Conservation (phyloP, 225 moss, liverwort and hornwort species). For the Polytrichum formosum region DNA sequence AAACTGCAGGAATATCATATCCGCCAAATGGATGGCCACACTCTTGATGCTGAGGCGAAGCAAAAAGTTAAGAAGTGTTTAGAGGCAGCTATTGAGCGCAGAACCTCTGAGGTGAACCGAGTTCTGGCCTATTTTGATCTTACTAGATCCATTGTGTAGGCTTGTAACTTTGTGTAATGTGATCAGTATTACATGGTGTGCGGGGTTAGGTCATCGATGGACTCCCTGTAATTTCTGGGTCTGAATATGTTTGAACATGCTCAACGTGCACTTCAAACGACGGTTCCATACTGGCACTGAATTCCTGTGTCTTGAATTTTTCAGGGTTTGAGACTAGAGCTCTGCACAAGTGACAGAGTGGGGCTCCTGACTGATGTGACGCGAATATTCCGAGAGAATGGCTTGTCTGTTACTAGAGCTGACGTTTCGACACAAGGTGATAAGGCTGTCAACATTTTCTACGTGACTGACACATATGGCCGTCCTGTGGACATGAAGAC, state of each 20-base stretch:
- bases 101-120: constrained; percentile 37
- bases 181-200: no score
- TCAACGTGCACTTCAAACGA: no score
- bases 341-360: constrained; percentile 51
- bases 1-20: constrained; percentile 51
- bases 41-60: constrained; percentile 37
- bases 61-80: constrained; percentile 49
- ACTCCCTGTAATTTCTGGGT: no score
- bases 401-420: constrained; percentile 57
- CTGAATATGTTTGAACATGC: no score
- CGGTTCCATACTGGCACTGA: no score
- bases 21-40: constrained; percentile 53
- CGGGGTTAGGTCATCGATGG: no score
- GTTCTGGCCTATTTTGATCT: no score
- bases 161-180: no score
- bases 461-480: constrained; percentile 52
- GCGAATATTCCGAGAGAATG: constrained; percentile 54
- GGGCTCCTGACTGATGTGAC: constrained; percentile 63
- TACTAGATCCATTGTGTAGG: no score
- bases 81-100: constrained; percentile 58
- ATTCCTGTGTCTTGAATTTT: not conserved
- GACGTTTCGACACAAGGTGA: constrained; percentile 56
- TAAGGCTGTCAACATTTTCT: constrained; percentile 59
- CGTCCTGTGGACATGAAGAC: constrained; percentile 48
- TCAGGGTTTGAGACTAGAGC: constrained; percentile 56